A percentile compares a stretch with the other conserved stretches of the same genome.
Evolutionary conservation across 2,329 filamentous ascomycete genomes (phyloP).

Genomic region (Grosmannia huntii): DNA sequence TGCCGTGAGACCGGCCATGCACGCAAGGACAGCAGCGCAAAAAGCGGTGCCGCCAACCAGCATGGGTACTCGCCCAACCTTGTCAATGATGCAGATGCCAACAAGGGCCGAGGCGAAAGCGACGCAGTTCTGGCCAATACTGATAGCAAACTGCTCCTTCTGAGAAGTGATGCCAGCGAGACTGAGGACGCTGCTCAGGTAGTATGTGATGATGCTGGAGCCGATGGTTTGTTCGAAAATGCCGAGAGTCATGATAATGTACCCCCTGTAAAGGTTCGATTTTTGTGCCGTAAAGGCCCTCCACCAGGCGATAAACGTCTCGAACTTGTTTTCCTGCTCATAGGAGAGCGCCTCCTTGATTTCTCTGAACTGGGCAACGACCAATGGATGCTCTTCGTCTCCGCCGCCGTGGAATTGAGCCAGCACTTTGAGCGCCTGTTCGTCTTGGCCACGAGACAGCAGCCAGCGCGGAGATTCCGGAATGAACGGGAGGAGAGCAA

Average conservation of each 20-base stretch:
- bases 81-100: slow-evolving; percentile 8
- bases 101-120: slow-evolving; percentile 1
- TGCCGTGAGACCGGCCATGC: slow-evolving; percentile 4
- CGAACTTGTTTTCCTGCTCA: slow-evolving; percentile 8
- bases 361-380: slow-evolving; percentile 12
- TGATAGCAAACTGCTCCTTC: slow-evolving; percentile 33
- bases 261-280: background rate
- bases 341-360: slow-evolving; percentile 16
- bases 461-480: slow-evolving; percentile 36
- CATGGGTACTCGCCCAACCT: slow-evolving; percentile 10
- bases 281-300: background rate
- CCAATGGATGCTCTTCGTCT: slow-evolving; percentile 20
- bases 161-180: slow-evolving; percentile 37
- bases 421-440: slow-evolving; percentile 30
- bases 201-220: slow-evolving; percentile 30
- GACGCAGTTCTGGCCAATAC: slow-evolving; percentile 15
- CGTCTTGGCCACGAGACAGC: slow-evolving; percentile 27
- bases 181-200: slow-evolving; percentile 33
- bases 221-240: slow-evolving; percentile 33
- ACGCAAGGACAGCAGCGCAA: slow-evolving; percentile 3
- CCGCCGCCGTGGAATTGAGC: slow-evolving; percentile 39
- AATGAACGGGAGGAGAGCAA: slow-evolving; percentile 31
- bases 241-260: slow-evolving; percentile 14
- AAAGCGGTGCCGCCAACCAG: slow-evolving; percentile 10
- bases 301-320: slow-evolving; percentile 1